These are phyloP conservation scores for Volvox reticuliferus DNA, from an alignment of 139 green algal genomes.

Conservation along the genomic window DNA sequence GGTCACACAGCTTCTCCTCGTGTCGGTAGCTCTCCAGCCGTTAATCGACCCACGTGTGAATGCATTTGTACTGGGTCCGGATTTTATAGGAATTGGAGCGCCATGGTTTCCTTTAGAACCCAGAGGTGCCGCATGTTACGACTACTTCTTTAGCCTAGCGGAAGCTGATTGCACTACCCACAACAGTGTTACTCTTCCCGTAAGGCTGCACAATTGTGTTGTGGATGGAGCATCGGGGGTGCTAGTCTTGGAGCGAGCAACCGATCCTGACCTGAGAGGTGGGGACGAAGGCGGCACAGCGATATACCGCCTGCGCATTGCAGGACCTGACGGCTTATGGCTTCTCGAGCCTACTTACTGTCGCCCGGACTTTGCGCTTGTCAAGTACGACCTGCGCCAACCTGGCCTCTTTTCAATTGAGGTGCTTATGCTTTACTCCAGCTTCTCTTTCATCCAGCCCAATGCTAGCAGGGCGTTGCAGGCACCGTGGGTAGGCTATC, in stretches of 20 bases:
- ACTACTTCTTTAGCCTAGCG: background rate
- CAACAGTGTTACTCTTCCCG: background rate
- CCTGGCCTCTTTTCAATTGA: constrained; percentile 9
- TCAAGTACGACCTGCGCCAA: background rate
- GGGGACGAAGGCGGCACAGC: background rate
- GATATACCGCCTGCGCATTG: constrained; percentile 24
- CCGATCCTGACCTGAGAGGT: background rate
- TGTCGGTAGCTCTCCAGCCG: background rate
- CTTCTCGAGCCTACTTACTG: constrained; percentile 5
- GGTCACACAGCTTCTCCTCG: background rate
- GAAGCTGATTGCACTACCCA: background rate
- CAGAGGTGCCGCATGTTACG: background rate
- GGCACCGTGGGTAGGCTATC: constrained; percentile 23
- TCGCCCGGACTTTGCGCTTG: constrained; percentile 23
- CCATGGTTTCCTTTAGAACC: background rate
- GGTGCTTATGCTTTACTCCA: constrained; percentile 34
- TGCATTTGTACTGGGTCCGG: too few species aligned
- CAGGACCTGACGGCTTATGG: background rate
- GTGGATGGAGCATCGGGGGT: background rate
- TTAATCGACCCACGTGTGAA: background rate
- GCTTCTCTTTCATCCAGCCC: constrained; percentile 20
- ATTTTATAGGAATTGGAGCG: constrained; percentile 6
- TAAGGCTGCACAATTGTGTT: constrained; percentile 14
- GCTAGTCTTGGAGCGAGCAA: background rate
- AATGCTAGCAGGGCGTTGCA: background rate